Evolutionary conservation across 2,329 filamentous ascomycete genomes (phyloP), one percentile per base, ranked within the genome.

Genomic region (Chrysosporium queenslandicum): DNA sequence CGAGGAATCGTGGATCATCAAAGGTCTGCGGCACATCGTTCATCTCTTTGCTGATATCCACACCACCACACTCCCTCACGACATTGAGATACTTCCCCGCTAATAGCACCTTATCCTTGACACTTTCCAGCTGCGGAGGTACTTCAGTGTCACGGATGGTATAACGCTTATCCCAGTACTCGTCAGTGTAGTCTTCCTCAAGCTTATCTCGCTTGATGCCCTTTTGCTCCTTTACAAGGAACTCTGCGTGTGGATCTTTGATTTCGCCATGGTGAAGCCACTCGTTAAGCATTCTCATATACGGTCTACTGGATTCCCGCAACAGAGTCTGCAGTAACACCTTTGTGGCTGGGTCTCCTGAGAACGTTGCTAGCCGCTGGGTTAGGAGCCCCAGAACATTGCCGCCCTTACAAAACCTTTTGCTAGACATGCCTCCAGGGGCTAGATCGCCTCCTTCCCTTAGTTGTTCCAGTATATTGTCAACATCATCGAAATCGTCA

Each of bases 21-120:
- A 98, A 95, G 4, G 87, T 92, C 45, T 81, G 81, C 1, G 92
- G 92, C n/a, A 94, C 85, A 62, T 96, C 87, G 61, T 83, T 80
- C 36, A 90, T 86, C 56, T 85, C 85, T 66, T 92, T 87, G 74
- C 86, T 92, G 53, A 95, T 83, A 68, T 97, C 90, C 42, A 97
- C 89, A 42, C 92, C 92, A 54, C 92, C 92, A 63, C 92, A 98
- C 70, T 98, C 92, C 56, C 92, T 82, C 16, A 98, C 92, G 2
- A 98, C 92, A 60, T 98, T 98, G 48, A 98, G 80, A 65, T 98
- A 98, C 67, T 98, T 98, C 36, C 92, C 92, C 16, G 92, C 92
- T 30, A 98, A 77, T 2, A 98, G 76, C 1, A 97, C 91, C 68
- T 96, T 96, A 60, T 94, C 90, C 65, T 92, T 92, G 59, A 97